A percentile compares a stretch with the other conserved stretches of the same genome.
Evolutionary conservation across 1,139 yeast species (phyloP).

Genomic region (Wickerhamomyces sp.): DNA sequence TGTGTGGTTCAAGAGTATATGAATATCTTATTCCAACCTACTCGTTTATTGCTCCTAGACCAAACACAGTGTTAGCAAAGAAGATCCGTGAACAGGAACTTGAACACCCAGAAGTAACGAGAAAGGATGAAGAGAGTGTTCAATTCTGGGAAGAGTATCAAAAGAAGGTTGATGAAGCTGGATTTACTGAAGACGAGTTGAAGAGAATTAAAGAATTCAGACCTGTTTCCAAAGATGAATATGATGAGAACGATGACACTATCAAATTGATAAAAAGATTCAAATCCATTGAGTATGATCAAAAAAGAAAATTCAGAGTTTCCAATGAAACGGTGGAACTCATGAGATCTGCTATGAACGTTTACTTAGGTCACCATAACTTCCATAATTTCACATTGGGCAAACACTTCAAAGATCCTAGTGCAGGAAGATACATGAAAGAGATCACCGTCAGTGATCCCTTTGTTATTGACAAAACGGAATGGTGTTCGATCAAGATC

Average conservation of each 20-base stretch:
- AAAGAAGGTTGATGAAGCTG: conserved; percentile 38
- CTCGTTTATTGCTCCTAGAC: conserved; percentile 87
- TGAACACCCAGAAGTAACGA: conserved; percentile 54
- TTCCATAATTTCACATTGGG: conserved; percentile 95
- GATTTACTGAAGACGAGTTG: conserved; percentile 48
- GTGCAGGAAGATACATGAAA: conserved; percentile 81
- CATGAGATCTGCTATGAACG: conserved; percentile 64
- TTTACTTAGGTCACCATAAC: conserved; percentile 84
- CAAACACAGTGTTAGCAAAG: conserved; percentile 57
- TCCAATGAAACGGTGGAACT: conserved; percentile 53
- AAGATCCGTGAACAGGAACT: conserved; percentile 50
- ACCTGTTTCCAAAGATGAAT: conserved; percentile 31
- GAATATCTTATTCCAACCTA: conserved; percentile 92
- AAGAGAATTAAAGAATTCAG: conserved; percentile 28
- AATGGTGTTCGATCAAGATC: conserved; percentile 93
- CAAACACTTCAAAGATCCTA: conserved; percentile 79
- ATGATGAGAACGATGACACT: conserved; percentile 28
- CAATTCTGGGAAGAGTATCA: conserved; percentile 66
- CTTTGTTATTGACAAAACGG: conserved; percentile 86
- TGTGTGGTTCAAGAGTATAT: conserved; percentile 91
- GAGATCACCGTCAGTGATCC: conserved; percentile 81
- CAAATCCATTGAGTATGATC: conserved; percentile 61
- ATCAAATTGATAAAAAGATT: conserved; percentile 48
- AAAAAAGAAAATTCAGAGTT: conserved; percentile 68
- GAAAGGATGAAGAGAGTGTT: conserved; percentile 63